phyloP scores from a whole-genome alignment of 768 basidiomycete species.

The Boletus sensibilis region DNA sequence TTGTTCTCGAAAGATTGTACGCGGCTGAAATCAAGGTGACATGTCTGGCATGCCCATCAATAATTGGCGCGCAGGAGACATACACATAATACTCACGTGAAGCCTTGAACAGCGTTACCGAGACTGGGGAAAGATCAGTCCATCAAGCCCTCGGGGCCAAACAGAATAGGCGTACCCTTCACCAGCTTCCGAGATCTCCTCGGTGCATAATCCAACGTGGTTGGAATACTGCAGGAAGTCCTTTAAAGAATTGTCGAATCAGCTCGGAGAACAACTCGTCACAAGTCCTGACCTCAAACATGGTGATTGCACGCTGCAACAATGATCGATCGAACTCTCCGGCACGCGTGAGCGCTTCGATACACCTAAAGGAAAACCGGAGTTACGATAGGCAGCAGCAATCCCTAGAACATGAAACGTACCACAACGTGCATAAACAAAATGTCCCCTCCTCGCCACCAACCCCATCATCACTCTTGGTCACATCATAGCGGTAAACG shows the following conservation, averaged over 20 bases:
- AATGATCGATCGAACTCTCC: constrained; percentile 73
- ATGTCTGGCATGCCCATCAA: constrained; percentile 45
- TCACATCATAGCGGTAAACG: constrained; percentile 87
- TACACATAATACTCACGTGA: constrained; percentile 58
- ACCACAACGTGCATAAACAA: constrained; percentile 86
- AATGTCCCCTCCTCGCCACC: constrained; percentile 97
- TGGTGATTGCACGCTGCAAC: constrained; percentile 66
- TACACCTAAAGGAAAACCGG: constrained; percentile 49
- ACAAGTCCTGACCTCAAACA: constrained; percentile 76
- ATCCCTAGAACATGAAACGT: constrained; percentile 9
- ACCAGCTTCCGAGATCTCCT: constrained; percentile 82
- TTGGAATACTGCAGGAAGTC: constrained; percentile 82
- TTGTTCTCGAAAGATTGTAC: constrained; percentile 75
- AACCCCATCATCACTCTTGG: constrained; percentile 86
- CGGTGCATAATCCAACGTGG: constrained; percentile 83
- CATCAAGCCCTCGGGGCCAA: background rate
- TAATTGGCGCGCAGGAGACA: background rate
- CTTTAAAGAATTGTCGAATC: constrained; percentile 31
- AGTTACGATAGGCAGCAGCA: background rate
- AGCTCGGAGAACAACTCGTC: background rate
- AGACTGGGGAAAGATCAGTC: constrained; percentile 43
- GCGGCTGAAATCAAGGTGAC: constrained; percentile 85
- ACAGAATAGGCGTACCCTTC: constrained; percentile 59
- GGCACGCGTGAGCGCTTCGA: constrained; percentile 87
- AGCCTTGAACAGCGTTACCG: constrained; percentile 87